Base-by-base conservation (phyloP, 768 basidiomycete species). In the Pleurotus ostreatus region DNA sequence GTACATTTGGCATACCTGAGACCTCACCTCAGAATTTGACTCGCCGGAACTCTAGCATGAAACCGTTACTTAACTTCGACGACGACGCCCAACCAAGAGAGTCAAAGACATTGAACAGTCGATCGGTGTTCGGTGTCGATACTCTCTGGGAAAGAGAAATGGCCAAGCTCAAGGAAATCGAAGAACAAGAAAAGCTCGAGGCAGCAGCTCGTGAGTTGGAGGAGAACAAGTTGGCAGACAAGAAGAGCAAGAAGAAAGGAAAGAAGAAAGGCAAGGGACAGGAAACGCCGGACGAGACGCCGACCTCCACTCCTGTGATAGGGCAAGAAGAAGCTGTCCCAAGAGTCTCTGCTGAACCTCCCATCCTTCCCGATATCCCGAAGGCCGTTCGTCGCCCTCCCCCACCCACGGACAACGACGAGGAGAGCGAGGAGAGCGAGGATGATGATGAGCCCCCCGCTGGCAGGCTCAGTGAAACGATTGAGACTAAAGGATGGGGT, bases 41-140 rank as follows among this genome's bases (percentile, higher is more conserved):
- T 16, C 77, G 81, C 26, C 77, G 78, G 41, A 79, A 72, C 47
- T 86, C 88, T 13, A 78, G 78, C 49, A 70, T 76, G n/a, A 82
- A 81, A 63, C 86, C 88, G n/a, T 71, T 92, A 22, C 73, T 90
- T 13, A 81, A 80, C 59, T 83, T 88, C 61, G 83, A 85, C 23
- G 79, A 81, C 20, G 81, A 79, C 18, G 71, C 74, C 16, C 51
- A 40, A 25, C 22, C 41, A 44, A 44, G 41, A 16, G 23, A 55
- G 63, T 47, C 67, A 59, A 48, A 65, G 22, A 68, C 68, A 9
- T 64, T 70, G 39, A 68, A 67, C 30, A 80, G 79, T 39, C 82
- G 80, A 56, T 94, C 93, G n/a, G 92, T 95, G 8, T 97, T 96
- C 64, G 94, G 94, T 2, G 88, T 91, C 1, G 94, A 97, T 68